Evolutionary conservation across 2,329 filamentous ascomycete species (phyloP).

Genomic region (Plenodomus tracheiphilus): DNA sequence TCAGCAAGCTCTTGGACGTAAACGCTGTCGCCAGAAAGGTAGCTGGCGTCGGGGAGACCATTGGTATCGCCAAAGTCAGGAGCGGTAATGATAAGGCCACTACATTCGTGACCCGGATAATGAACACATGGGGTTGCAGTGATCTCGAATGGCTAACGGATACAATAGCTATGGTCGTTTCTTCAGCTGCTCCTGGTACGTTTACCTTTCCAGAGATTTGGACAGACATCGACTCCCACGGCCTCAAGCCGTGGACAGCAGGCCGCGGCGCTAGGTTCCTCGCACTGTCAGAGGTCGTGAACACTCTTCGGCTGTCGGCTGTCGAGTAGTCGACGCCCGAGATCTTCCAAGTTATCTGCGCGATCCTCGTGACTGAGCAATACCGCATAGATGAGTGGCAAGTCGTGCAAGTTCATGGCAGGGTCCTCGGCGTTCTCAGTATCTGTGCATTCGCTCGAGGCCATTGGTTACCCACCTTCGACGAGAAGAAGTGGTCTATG

Average conservation of each 20-base stretch:
- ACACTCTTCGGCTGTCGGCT: constrained; percentile 40
- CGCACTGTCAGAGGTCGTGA: constrained; percentile 53
- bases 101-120: constrained; percentile 50
- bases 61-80: constrained; percentile 44
- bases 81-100: constrained; percentile 50
- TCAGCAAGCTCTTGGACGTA: constrained; percentile 46
- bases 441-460: neutral
- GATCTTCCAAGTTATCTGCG: constrained; percentile 53
- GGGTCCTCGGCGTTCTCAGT: constrained; percentile 22
- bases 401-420: constrained; percentile 41
- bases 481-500: constrained; percentile 33
- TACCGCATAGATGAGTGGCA: constrained; percentile 54
- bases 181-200: neutral
- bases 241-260: constrained; percentile 34
- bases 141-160: constrained; percentile 35
- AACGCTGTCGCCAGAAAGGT: constrained; percentile 56
- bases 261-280: constrained; percentile 50
- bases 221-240: constrained; percentile 33
- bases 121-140: constrained; percentile 52
- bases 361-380: constrained; percentile 58
- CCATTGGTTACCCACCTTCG: constrained; percentile 10
- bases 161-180: neutral
- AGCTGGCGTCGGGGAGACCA: constrained; percentile 52
- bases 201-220: constrained; percentile 21
- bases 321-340: constrained; percentile 52